Percentiles rank a stretch among this genome's conserved stretches.
These are phyloP conservation scores for Musa itinerans DNA, from an alignment of 176 grass and related monocot species.

Conservation along the genomic window DNA sequence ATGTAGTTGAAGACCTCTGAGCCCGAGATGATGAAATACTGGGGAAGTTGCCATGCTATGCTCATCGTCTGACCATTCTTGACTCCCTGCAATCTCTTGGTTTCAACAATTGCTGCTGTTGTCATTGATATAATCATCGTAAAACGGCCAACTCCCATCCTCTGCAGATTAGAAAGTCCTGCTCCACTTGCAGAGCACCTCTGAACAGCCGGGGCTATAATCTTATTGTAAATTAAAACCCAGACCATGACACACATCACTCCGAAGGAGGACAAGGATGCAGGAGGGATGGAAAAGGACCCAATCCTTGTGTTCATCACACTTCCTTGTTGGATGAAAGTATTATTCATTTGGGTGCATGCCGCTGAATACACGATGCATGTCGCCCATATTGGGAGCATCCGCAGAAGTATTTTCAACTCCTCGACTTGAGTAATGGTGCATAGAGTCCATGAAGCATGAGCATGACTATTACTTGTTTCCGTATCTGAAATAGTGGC, in stretches of 20 bases:
- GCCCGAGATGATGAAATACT: constrained; percentile 50
- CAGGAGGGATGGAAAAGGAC: constrained; percentile 11
- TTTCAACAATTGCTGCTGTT: constrained; percentile 51
- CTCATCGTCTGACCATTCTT: constrained; percentile 22
- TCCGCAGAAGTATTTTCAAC: constrained; percentile 17
- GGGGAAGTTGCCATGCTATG: constrained; percentile 65
- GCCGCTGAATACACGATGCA: constrained; percentile 12
- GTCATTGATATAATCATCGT: constrained; percentile 40
- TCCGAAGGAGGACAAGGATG: constrained; percentile 6
- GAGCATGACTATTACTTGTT: background rate
- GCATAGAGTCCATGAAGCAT: constrained; percentile 4
- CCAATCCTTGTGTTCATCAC: constrained; percentile 10
- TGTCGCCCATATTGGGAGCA: constrained; percentile 16
- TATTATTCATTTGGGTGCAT: constrained; percentile 17
- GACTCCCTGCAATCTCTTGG: constrained; percentile 24
- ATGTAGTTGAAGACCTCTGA: constrained; percentile 68
- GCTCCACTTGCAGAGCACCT: background rate
- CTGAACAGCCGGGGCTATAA: background rate
- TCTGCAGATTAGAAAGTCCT: constrained; percentile 51
- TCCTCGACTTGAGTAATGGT: constrained; percentile 22
- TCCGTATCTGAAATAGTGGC: constrained; percentile 9
- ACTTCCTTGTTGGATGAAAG: constrained; percentile 20
- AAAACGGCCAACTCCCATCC: constrained; percentile 77
- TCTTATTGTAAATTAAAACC: constrained; percentile 9
- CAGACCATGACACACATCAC: constrained; percentile 19